Percentiles rank a stretch among this genome's conserved stretches.
phyloP scores from a whole-genome alignment of 257 asterid species.

The Leonotis leonurus region DNA sequence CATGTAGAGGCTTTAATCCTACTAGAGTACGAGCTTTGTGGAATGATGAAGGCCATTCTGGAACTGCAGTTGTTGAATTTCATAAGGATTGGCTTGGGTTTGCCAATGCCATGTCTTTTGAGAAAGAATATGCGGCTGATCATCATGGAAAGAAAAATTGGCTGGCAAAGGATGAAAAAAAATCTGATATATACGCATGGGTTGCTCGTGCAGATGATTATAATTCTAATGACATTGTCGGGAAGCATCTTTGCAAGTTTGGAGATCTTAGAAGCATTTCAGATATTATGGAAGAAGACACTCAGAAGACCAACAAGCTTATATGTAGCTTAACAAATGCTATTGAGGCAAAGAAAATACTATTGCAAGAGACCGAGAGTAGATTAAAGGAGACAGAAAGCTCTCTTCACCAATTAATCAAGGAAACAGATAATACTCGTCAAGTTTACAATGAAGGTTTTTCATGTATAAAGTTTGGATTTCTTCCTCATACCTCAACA shows the following conservation, averaged over 20 bases:
- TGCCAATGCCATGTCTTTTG: slow-evolving; percentile 65
- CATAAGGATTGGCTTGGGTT: slow-evolving; percentile 80
- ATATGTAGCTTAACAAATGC: slow-evolving; percentile 55
- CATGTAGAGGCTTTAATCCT: slow-evolving; percentile 56
- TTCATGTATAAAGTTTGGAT: slow-evolving; percentile 16
- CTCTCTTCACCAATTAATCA: slow-evolving; percentile 41
- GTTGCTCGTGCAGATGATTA: slow-evolving; percentile 88
- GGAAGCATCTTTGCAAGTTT: slow-evolving; percentile 73
- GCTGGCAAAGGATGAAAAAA: slow-evolving; percentile 34
- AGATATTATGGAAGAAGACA: slow-evolving; percentile 74
- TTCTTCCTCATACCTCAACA: neutral
- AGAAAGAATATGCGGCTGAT: slow-evolving; percentile 57
- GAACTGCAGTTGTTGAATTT: slow-evolving; percentile 79
- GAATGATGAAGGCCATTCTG: slow-evolving; percentile 75
- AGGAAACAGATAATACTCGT: slow-evolving; percentile 63
- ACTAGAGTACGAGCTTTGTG: slow-evolving; percentile 71
- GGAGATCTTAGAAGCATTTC: slow-evolving; percentile 77
- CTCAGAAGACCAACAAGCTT: slow-evolving; percentile 61
- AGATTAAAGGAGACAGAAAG: slow-evolving; percentile 61
- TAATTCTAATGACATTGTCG: slow-evolving; percentile 40
- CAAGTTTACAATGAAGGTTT: slow-evolving; percentile 74
- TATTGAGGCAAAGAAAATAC: slow-evolving; percentile 64
- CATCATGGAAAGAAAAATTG: slow-evolving; percentile 70
- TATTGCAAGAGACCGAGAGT: slow-evolving; percentile 55
- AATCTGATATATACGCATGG: slow-evolving; percentile 67